Conservation (phyloP, 768 basidiomycete genomes). For the Russula emetica region DNA sequence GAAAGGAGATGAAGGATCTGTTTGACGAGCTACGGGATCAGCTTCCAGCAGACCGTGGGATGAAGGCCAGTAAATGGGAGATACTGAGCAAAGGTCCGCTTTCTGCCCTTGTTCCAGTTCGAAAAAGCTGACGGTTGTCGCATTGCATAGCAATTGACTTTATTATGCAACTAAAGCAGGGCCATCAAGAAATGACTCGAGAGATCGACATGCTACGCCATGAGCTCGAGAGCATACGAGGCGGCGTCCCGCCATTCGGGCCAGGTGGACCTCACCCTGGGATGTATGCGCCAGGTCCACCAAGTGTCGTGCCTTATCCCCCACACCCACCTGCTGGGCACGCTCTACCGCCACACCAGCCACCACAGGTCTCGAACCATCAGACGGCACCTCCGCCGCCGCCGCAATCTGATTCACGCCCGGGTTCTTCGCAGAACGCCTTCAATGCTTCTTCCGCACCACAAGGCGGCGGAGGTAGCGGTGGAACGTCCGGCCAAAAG, state of each 20-base stretch:
- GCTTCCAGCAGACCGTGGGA: conserved; percentile 85
- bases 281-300: conserved; percentile 35
- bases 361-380: conserved; percentile 35
- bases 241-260: conserved; percentile 50
- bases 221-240: conserved; percentile 61
- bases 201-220: conserved; percentile 77
- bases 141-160: conserved; percentile 76
- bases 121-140: background rate
- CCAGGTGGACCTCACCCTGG: conserved; percentile 41
- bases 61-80: conserved; percentile 99
- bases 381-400: conserved; percentile 32
- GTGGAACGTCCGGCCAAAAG: conserved; percentile 23
- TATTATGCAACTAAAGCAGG: conserved; percentile 71
- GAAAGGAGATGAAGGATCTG: conserved; percentile 99
- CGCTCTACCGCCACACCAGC: conserved; percentile 43
- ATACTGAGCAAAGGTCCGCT: conserved; percentile 88
- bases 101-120: background rate
- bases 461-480: conserved; percentile 31
- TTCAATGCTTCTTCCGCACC: conserved; percentile 44
- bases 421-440: conserved; percentile 58
- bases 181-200: conserved; percentile 68
- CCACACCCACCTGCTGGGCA: conserved; percentile 41
- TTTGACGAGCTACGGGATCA: conserved; percentile 95
- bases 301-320: conserved; percentile 41
- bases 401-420: conserved; percentile 34